These are phyloP conservation scores for Medakamo hakoo DNA, from an alignment of 139 green algal genomes.

Conservation along the genomic window DNA sequence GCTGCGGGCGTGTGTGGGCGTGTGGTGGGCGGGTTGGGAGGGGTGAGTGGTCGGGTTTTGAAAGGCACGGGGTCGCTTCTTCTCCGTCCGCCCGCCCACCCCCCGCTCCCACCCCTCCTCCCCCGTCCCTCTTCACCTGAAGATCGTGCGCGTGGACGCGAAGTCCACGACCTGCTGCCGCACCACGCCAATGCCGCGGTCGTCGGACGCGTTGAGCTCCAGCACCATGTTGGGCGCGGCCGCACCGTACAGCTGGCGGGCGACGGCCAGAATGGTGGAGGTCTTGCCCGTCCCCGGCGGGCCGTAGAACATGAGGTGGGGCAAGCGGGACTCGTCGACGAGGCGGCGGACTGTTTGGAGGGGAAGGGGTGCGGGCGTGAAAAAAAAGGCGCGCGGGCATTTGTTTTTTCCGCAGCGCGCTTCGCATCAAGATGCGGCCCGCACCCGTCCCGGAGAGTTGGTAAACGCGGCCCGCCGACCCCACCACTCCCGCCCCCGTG, in stretches of 20 bases:
- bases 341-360: slow-evolving; percentile 51
- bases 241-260: slow-evolving; percentile 77
- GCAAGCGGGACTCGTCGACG: slow-evolving; percentile 65
- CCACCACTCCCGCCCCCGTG: not conserved
- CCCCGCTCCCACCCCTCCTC: too few species aligned
- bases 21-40: too few species aligned
- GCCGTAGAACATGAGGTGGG: slow-evolving; percentile 94
- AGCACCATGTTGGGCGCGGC: slow-evolving; percentile 68
- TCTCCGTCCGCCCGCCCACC: too few species aligned
- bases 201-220: slow-evolving; percentile 94
- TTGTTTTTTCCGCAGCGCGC: not conserved
- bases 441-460: too few species aligned
- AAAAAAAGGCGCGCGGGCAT: not conserved
- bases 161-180: slow-evolving; percentile 85
- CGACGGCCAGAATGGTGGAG: slow-evolving; percentile 83
- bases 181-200: slow-evolving; percentile 87
- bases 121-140: slow-evolving; percentile 51
- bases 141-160: slow-evolving; percentile 67
- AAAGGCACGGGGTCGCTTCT: too few species aligned
- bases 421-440: not conserved
- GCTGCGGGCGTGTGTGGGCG: slow-evolving; percentile 17
- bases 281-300: slow-evolving; percentile 97
- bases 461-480: not conserved
- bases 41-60: too few species aligned
- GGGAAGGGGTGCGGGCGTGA: not conserved